Evolutionary conservation across 2,329 filamentous ascomycete species (phyloP).

Genomic region (Furcasterigmium sp.): DNA sequence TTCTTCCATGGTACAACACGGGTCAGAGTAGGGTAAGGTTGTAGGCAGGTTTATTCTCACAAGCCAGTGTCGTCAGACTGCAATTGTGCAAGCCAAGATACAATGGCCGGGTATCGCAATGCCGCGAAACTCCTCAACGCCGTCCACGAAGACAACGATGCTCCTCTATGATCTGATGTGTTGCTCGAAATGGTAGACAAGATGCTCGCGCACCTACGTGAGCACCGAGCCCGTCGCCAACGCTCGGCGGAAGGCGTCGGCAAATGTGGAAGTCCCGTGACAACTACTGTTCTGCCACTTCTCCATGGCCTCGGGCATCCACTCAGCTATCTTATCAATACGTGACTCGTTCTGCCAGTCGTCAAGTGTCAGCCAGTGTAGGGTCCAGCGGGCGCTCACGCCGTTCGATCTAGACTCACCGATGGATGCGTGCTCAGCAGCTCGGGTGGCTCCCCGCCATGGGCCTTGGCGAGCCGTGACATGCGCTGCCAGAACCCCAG

Average conservation of each 20-base stretch:
- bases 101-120: no score
- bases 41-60: no score
- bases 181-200: no score
- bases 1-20: no score
- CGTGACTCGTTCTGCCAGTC: conserved; percentile 52
- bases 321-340: conserved; percentile 60
- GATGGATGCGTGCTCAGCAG: conserved; percentile 75
- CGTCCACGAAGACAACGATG: no score
- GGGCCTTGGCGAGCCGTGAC: conserved; percentile 41
- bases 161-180: no score
- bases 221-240: conserved; percentile 26
- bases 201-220: no score
- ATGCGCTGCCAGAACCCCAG: conserved; percentile 63
- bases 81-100: no score
- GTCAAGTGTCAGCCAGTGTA: neutral
- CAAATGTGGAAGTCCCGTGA: conserved; percentile 43
- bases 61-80: no score
- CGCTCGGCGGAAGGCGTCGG: conserved; percentile 45
- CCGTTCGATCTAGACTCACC: no score
- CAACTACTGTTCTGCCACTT: conserved; percentile 52
- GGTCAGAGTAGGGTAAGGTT: no score
- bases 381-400: conserved; percentile 11
- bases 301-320: conserved; percentile 52
- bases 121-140: no score
- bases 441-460: conserved; percentile 53